These are phyloP conservation scores for Globisporangium uncinulatum DNA, from an alignment of 352 stramenopile species.

Conservation along the genomic window DNA sequence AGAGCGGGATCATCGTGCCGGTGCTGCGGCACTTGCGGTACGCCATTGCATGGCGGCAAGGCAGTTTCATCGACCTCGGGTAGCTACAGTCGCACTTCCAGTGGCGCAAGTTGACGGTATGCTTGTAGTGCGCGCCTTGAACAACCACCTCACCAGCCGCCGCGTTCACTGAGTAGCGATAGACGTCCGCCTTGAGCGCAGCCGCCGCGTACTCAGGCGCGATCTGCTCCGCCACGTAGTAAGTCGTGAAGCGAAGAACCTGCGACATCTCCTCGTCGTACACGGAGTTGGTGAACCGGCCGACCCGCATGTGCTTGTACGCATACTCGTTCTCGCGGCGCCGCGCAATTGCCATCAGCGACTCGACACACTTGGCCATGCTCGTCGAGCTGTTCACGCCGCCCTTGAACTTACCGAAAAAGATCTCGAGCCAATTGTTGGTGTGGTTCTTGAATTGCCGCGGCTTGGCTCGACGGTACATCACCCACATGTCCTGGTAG, in stretches of 20 bases:
- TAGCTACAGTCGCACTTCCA: neutral
- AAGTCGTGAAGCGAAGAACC: neutral
- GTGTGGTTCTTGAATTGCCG: neutral
- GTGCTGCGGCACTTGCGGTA: neutral
- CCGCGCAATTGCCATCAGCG: neutral
- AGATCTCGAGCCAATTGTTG: neutral
- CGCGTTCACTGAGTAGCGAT: too few relatives aligned
- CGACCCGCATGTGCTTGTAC: neutral
- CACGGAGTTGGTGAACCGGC: too few relatives aligned
- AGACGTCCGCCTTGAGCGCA: neutral
- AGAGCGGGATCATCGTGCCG: too few relatives aligned
- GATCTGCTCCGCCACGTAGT: neutral
- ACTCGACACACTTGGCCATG: neutral
- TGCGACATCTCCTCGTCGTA: neutral
- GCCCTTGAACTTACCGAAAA: neutral
- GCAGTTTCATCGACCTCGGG: neutral
- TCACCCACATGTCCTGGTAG: neutral
- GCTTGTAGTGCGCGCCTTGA: neutral
- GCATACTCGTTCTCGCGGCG: neutral
- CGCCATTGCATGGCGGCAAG: neutral
- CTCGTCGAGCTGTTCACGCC: neutral
- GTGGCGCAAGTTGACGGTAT: neutral
- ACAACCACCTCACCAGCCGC: too few relatives aligned
- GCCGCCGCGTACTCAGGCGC: neutral
- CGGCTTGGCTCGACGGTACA: neutral